Conservation (phyloP, 108 stramenopile genomes). For the Fragilaria crotonensis region DNA sequence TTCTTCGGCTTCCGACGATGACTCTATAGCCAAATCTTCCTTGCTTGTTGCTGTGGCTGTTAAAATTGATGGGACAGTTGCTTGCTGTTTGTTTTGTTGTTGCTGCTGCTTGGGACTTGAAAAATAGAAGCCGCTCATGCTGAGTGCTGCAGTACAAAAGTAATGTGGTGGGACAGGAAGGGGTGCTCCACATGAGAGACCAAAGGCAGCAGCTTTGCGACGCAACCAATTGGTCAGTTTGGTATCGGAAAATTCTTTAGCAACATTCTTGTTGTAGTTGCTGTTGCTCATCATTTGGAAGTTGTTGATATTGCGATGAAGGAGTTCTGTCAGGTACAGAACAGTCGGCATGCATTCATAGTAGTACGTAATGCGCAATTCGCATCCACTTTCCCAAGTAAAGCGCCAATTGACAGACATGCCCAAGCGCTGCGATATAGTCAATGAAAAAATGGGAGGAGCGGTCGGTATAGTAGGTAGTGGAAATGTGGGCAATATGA, state of each 20-base stretch:
- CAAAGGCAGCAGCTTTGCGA: conserved; percentile 42
- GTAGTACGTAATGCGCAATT: conserved; percentile 48
- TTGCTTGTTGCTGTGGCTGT: too few relatives aligned
- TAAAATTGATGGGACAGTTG: too few relatives aligned
- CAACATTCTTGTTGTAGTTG: too few relatives aligned
- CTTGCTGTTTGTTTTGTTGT: neutral
- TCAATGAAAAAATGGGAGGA: conserved; percentile 38
- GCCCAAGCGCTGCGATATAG: conserved; percentile 56
- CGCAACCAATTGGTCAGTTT: conserved; percentile 22
- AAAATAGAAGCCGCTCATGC: conserved; percentile 61
- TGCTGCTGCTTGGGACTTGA: neutral
- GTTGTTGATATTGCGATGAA: conserved; percentile 5
- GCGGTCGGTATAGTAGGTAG: neutral
- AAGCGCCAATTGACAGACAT: conserved; percentile 49
- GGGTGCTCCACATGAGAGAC: conserved; percentile 41
- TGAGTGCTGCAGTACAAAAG: conserved; percentile 38
- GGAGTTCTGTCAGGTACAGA: conserved; percentile 24
- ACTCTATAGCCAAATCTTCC: too few relatives aligned
- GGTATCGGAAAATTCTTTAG: neutral
- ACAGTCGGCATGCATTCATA: conserved; percentile 59
- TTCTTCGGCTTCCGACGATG: too few relatives aligned
- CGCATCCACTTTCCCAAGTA: conserved; percentile 43
- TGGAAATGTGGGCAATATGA: neutral
- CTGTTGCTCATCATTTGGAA: too few relatives aligned
- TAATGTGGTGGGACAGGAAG: conserved; percentile 49